Base-by-base conservation (phyloP, 352 stramenopile species). In the Globisporangium acanthophoron region DNA sequence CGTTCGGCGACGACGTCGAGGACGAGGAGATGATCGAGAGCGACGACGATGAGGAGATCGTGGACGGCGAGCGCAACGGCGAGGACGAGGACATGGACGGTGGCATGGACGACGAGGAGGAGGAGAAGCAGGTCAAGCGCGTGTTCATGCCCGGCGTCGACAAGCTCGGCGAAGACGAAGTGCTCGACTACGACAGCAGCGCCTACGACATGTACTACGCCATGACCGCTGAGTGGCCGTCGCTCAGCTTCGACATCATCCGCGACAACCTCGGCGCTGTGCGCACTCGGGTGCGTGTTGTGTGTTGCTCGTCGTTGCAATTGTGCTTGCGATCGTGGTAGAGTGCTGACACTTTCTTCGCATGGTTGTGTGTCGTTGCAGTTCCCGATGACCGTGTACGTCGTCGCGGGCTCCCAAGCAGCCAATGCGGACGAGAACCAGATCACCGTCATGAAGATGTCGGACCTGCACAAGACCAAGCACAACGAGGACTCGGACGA, bases 121-220 rank as follows among this genome's bases (percentile, higher is more conserved):
- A 71, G 15, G 66, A 77, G 18, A 76, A 83, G 54, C 59, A 73
- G 58, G 64, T 73, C 40, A 92, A 87, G 78, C 84, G 96, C 72
- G 94, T 98, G 33, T 99, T 97, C 81, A 91, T 98, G 82, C 94
- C 96, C 12, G 89, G 87, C 31, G 80, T 94, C 49, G 85, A 97
- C 71, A 82, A 85, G 58, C 69, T 98, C 31, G 70, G 78, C 49
- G 89, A 97, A 50, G 94, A 96, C 57, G 89, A 98, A 68, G 81
- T 97, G 68, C 85, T 99, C 41, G 97, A 99, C 76, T 99, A 99
- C 81, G 97, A 99, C 73, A 97, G 90, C 69, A 97, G 83, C 37
- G 97, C 97, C 7, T 99, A 99, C 81, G 96, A 98, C 72, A 99
- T 99, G 96, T 98, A 99, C 79, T 98, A 99, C 70, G 92, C 94